Base-by-base conservation (phyloP, 2,329 filamentous ascomycete species). In the Botrytis deweyae region DNA sequence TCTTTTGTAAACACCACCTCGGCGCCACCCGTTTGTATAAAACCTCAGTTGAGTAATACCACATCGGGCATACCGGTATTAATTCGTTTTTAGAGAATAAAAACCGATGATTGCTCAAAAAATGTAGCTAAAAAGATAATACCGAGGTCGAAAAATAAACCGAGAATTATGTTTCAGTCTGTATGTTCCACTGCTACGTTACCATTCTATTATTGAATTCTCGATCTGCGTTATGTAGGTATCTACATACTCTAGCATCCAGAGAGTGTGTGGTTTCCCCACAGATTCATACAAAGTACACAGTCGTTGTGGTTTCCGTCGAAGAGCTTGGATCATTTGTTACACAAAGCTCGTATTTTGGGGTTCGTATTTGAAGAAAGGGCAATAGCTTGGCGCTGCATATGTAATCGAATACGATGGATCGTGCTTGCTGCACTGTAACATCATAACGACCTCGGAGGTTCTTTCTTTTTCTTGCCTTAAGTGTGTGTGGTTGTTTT, bases 341-440 rank as follows among this genome's bases (percentile, higher is more conserved):
- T 40, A 55, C 65, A 68, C 65, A 55, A 25, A 40, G 7, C 49
- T 68, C 66, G 66, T 68, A 68, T 68, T 42, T 22, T 38, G n/a
- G 49, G 49, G 25, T 42, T 68, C 49, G 49, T 68, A 42, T 42
- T 58, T n/a, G 29, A 10, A n/a, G 38, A 33, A 58, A 55, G 49
- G 25, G 18, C 49, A 5, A 42, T 58, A 25, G 49, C 36, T 58
- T 68, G 36, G 66, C 66, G 40, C 66, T 36, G 33, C 25, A 42
- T 58, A 33, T 68, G 46, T 29, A 38, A 40, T 67, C 9, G 18
- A 68, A 68, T 58, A 58, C 49, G 46, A 52, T 42, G 49, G 36
- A 25, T 33, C 49, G 36, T 55, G 46, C 29, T 49, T 58, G 66
- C 36, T 33, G 49, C 58, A 55, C 36, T 58, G 49, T 58, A 55